These are phyloP conservation scores for Kockovaella imperatae DNA, from an alignment of 768 basidiomycete genomes.

Conservation along the genomic window DNA sequence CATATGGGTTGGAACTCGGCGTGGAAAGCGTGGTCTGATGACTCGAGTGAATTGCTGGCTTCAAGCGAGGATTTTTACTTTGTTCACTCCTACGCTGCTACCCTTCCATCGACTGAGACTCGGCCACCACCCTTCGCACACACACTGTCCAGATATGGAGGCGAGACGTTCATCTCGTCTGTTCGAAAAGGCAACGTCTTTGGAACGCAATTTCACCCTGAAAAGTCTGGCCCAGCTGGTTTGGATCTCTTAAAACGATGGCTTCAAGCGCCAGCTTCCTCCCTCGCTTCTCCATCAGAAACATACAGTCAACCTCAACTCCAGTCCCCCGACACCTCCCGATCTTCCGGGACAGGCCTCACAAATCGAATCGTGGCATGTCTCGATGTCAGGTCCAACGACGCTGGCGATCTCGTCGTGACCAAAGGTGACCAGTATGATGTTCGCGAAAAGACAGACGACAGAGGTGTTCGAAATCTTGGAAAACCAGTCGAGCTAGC, in stretches of 20 bases:
- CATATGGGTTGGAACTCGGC: slow-evolving; percentile 97
- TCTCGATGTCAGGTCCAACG: slow-evolving; percentile 94
- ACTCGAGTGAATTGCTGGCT: slow-evolving; percentile 40
- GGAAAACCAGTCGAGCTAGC: slow-evolving; percentile 94
- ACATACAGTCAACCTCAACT: neutral
- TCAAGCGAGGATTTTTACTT: slow-evolving; percentile 80
- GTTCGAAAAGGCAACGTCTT: slow-evolving; percentile 78
- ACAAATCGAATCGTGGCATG: slow-evolving; percentile 95
- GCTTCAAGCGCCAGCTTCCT: slow-evolving; percentile 50
- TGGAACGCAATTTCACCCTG: slow-evolving; percentile 93
- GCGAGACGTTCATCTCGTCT: slow-evolving; percentile 77
- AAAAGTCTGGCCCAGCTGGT: slow-evolving; percentile 88
- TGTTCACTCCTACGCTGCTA: slow-evolving; percentile 72
- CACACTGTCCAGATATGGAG: slow-evolving; percentile 87
- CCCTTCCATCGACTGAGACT: slow-evolving; percentile 24
- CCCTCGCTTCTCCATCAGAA: slow-evolving; percentile 17
- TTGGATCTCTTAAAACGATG: slow-evolving; percentile 70
- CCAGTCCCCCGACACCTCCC: slow-evolving; percentile 29
- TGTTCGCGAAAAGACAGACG: slow-evolving; percentile 66
- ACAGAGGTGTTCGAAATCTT: slow-evolving; percentile 70
- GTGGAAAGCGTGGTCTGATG: slow-evolving; percentile 50
- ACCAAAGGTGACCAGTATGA: slow-evolving; percentile 99
- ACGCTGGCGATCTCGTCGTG: slow-evolving; percentile 90
- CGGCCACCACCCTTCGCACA: slow-evolving; percentile 57
- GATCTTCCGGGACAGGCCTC: slow-evolving; percentile 49